Conservation (phyloP, 306 rosid genomes). For the Alnus glutinosa region DNA sequence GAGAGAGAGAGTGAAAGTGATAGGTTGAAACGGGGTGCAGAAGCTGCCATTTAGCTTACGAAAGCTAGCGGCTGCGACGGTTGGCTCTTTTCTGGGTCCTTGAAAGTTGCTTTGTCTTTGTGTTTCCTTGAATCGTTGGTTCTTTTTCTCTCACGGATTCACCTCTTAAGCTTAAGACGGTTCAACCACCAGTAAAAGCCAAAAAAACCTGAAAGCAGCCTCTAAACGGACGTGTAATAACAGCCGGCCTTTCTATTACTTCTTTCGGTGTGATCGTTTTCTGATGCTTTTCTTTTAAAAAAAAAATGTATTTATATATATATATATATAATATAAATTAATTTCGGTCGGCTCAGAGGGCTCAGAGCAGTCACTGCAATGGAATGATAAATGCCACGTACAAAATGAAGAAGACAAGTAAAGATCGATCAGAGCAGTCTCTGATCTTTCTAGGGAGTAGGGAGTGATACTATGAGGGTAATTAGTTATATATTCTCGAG, state of each 20-base stretch:
- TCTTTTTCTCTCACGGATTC: not conserved
- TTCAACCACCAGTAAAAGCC: not conserved
- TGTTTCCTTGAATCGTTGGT: not conserved
- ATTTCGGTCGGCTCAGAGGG: no score
- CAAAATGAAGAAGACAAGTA: no score
- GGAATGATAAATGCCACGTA: no score
- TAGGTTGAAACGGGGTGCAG: not conserved
- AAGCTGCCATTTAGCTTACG: not conserved
- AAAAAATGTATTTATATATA: no score
- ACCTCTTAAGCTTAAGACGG: not conserved
- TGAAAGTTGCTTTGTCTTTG: not conserved
- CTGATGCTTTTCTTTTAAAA: no score
- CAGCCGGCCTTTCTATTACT: not conserved
- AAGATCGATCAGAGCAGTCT: no score
- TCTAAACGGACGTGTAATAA: not conserved
- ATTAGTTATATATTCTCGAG: no score
- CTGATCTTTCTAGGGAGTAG: no score
- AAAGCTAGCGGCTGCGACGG: not conserved
- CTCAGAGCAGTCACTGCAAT: no score
- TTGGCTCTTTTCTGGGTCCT: not conserved
- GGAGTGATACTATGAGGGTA: no score
- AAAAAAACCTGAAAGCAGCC: not conserved
- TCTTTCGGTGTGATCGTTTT: not conserved
- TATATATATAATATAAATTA: no score
- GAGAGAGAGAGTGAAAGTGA: not conserved